Conservation (phyloP, 208 protist genomes). For the Leishmania mexicana region DNA sequence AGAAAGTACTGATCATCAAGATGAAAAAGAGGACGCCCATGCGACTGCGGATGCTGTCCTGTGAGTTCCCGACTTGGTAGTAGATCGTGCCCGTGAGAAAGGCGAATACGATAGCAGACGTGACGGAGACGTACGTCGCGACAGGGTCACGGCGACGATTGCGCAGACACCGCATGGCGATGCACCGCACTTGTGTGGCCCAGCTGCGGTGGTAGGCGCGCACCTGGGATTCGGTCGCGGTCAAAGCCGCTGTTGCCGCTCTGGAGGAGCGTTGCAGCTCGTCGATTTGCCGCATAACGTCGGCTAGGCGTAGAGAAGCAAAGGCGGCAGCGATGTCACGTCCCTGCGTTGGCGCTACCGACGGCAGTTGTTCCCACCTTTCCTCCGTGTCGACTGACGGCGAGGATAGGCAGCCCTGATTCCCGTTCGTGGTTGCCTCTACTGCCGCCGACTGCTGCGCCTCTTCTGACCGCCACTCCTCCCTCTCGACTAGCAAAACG, state of each 20-base stretch:
- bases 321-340: slow-evolving; percentile 56
- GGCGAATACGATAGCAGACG: slow-evolving; percentile 61
- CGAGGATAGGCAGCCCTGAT: slow-evolving; percentile 12
- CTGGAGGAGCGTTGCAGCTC: slow-evolving; percentile 5
- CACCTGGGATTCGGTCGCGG: background rate
- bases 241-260: background rate
- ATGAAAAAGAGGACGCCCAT: slow-evolving; percentile 80
- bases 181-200: slow-evolving; percentile 52
- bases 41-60: slow-evolving; percentile 58
- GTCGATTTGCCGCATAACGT: slow-evolving; percentile 22
- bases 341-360: slow-evolving; percentile 27
- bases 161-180: slow-evolving; percentile 54
- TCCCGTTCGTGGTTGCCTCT: background rate
- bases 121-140: slow-evolving; percentile 43
- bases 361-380: slow-evolving; percentile 5
- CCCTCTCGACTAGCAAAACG: slow-evolving; percentile 27
- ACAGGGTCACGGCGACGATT: slow-evolving; percentile 68
- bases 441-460: background rate
- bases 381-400: background rate
- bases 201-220: slow-evolving; percentile 42
- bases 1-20: slow-evolving; percentile 76
- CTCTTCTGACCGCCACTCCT: slow-evolving; percentile 18
- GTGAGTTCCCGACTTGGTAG: slow-evolving; percentile 54
- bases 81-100: slow-evolving; percentile 75
- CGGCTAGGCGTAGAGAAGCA: slow-evolving; percentile 29